Conservation (phyloP, 768 basidiomycete species). For the Polyporus arcularius region DNA sequence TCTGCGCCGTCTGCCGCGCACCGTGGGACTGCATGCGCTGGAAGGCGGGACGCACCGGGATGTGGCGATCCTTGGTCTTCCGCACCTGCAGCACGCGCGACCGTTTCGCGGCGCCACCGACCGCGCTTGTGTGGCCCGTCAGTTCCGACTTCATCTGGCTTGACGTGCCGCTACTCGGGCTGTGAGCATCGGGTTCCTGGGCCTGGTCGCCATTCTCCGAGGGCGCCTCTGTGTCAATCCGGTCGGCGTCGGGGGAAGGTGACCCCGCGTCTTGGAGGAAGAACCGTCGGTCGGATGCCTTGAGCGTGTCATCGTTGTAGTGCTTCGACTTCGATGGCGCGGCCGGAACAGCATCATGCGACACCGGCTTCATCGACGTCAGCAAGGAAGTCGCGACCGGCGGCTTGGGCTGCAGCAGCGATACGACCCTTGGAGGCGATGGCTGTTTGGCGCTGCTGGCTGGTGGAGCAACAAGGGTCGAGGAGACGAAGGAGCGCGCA, state of each 20-base stretch:
- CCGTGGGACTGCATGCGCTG: slow-evolving; percentile 28
- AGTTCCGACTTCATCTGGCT: slow-evolving; percentile 31
- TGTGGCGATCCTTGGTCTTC: slow-evolving; percentile 37
- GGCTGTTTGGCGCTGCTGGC: slow-evolving; percentile 10
- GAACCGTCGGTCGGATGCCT: slow-evolving; percentile 42
- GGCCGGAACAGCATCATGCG: slow-evolving; percentile 4
- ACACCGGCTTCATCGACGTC: slow-evolving; percentile 2
- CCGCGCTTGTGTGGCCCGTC: slow-evolving; percentile 20
- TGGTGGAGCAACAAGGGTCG: slow-evolving; percentile 11
- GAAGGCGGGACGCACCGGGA: slow-evolving; percentile 28
- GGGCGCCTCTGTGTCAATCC: slow-evolving; percentile 1
- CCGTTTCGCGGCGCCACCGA: slow-evolving; percentile 20
- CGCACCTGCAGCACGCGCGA: slow-evolving; percentile 26
- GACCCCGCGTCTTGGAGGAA: slow-evolving; percentile 44
- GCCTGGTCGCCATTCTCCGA: slow-evolving; percentile 8
- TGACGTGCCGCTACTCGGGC: slow-evolving; percentile 38
- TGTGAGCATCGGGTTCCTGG: not conserved
- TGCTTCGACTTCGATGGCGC: slow-evolving; percentile 6
- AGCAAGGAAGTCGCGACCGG: not conserved
- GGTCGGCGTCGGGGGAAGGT: slow-evolving; percentile 38
- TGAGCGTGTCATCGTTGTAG: slow-evolving; percentile 33
- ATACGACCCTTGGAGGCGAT: slow-evolving; percentile 5
- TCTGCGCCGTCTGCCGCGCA: slow-evolving; percentile 23
- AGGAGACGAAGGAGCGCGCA: slow-evolving; percentile 22
- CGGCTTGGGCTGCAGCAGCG: not conserved